Conservation (phyloP, 331 rosid genomes). For the Prunus yedoensis region DNA sequence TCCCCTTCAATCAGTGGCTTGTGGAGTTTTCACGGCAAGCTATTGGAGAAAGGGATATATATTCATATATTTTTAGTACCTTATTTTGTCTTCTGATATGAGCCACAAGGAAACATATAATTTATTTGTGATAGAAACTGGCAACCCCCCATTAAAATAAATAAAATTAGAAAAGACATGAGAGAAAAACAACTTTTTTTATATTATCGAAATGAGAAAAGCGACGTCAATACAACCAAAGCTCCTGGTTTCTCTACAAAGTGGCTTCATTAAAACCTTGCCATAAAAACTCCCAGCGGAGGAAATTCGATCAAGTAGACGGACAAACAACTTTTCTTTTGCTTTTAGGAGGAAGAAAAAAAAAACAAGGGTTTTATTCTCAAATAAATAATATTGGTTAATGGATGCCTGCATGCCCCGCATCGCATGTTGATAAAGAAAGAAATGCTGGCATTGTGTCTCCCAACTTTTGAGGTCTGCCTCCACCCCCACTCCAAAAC, state of each 20-base stretch:
- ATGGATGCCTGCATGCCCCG: slow-evolving; percentile 17
- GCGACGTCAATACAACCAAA: too few species aligned
- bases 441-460: not conserved
- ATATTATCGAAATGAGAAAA: too few species aligned
- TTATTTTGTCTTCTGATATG: not conserved
- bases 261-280: too few species aligned
- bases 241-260: too few species aligned
- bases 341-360: not conserved
- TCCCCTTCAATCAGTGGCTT: not conserved
- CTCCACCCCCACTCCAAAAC: not conserved
- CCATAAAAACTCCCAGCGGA: not conserved
- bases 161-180: not conserved
- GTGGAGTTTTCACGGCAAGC: slow-evolving; percentile 25
- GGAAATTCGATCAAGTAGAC: too few species aligned
- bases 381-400: not conserved
- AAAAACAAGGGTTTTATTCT: not conserved
- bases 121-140: not conserved
- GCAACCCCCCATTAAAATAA: not conserved
- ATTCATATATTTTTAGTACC: not conserved
- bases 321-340: slow-evolving; percentile 12
- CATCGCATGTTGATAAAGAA: not conserved
- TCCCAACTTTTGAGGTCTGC: not conserved
- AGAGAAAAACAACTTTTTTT: slow-evolving; percentile 4
- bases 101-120: not conserved
- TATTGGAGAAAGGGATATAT: not conserved